A percentile compares a stretch with the other conserved stretches of the same genome.
phyloP scores from a whole-genome alignment of 345 rosid species.

The Salix koriyanagi region DNA sequence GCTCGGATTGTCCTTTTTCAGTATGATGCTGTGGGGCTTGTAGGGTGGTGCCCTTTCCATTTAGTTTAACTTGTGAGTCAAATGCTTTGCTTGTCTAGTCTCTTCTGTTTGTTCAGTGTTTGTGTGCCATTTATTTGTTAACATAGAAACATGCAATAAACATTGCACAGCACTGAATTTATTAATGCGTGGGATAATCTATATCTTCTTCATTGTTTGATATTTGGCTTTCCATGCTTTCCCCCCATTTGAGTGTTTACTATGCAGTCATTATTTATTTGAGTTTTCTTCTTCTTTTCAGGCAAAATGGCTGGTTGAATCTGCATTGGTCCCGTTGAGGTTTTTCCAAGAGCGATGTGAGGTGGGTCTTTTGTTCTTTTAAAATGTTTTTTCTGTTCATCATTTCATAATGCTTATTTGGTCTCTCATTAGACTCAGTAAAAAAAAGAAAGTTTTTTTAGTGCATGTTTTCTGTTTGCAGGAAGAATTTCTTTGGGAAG shows the following conservation, averaged over 20 bases:
- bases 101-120: not conserved
- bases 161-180: not conserved
- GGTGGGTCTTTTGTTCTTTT: constrained; percentile 35
- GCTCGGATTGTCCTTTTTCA: not conserved
- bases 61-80: not conserved
- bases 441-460: not conserved
- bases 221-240: not conserved
- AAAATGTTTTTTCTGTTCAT: not conserved
- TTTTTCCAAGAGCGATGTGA: constrained; percentile 95
- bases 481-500: constrained; percentile 98
- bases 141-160: not conserved
- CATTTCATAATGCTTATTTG: not conserved
- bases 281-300: constrained; percentile 23
- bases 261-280: not conserved
- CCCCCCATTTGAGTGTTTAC: not conserved
- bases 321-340: constrained; percentile 74
- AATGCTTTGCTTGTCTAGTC: not conserved
- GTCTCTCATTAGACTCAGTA: not conserved
- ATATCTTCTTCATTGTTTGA: not conserved
- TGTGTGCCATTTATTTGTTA: not conserved
- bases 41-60: not conserved
- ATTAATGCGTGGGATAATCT: not conserved
- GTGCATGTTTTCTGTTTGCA: constrained; percentile 25
- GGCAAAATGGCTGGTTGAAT: constrained; percentile 97
- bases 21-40: not conserved